phyloP scores from a whole-genome alignment of 257 asterid genomes.

The Schizonepeta tenuifolia region DNA sequence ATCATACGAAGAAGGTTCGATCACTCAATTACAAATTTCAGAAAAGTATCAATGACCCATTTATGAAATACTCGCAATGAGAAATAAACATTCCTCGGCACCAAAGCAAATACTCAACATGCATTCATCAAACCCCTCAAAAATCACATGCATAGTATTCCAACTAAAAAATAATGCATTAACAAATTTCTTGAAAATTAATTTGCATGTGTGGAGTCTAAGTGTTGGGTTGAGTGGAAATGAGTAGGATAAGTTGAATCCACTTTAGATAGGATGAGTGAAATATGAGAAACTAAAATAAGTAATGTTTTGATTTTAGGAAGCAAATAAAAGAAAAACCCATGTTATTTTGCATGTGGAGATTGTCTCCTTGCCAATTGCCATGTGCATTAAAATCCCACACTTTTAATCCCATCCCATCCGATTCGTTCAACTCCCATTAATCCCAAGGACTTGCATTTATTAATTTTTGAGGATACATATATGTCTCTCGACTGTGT shows the following conservation, averaged over 20 bases:
- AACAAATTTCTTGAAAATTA: background rate
- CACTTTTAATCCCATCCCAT: slow-evolving; percentile 35
- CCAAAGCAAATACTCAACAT: background rate
- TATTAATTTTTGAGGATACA: background rate
- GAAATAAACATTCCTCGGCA: background rate
- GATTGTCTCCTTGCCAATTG: slow-evolving; percentile 43
- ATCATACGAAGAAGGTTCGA: background rate
- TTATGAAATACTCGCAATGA: background rate
- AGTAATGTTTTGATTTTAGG: slow-evolving; percentile 42
- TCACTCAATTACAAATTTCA: background rate
- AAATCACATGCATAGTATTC: background rate
- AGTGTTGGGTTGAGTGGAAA: slow-evolving; percentile 20
- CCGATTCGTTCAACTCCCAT: slow-evolving; percentile 40
- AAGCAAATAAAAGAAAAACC: slow-evolving; percentile 38
- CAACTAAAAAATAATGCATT: background rate
- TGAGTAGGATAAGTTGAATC: slow-evolving; percentile 30
- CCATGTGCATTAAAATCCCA: slow-evolving; percentile 50
- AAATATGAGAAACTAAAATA: slow-evolving; percentile 27
- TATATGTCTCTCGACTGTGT: slow-evolving; percentile 16
- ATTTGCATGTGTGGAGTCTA: slow-evolving; percentile 20
- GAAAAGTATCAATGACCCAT: background rate
- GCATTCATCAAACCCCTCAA: background rate
- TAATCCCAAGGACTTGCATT: slow-evolving; percentile 31
- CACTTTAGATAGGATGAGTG: slow-evolving; percentile 35
- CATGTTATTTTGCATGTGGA: slow-evolving; percentile 59